A percentile compares a stretch with the other conserved stretches of the same genome.
These are phyloP conservation scores for Yamadazyma aaseri DNA, from an alignment of 1,139 yeast genomes.

Conservation along the genomic window DNA sequence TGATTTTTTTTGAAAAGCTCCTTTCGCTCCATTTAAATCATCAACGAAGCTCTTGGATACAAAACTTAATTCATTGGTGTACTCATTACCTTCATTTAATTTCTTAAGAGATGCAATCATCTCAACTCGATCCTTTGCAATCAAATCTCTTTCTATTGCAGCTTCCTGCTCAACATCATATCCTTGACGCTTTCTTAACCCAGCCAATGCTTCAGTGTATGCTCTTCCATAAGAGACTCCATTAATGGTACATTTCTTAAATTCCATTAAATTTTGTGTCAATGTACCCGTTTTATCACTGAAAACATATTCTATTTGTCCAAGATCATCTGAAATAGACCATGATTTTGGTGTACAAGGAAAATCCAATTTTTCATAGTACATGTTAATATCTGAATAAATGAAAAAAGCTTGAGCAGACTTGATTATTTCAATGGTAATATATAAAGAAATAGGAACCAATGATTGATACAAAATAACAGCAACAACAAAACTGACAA, in stretches of 20 bases:
- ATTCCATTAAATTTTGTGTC: conserved; percentile 62
- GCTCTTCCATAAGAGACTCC: conserved; percentile 58
- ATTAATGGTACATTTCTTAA: conserved; percentile 57
- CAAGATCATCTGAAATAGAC: conserved; percentile 63
- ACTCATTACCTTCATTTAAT: conserved; percentile 23
- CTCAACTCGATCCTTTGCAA: conserved; percentile 33
- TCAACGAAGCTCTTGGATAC: conserved; percentile 45
- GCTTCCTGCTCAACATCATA: conserved; percentile 51
- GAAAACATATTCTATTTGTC: conserved; percentile 62
- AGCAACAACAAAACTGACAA: conserved; percentile 51
- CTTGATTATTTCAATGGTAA: conserved; percentile 59
- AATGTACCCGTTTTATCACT: conserved; percentile 64
- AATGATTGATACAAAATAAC: conserved; percentile 56
- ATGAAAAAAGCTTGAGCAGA: conserved; percentile 59
- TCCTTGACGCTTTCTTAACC: conserved; percentile 56
- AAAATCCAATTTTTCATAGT: conserved; percentile 50
- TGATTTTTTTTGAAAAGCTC: conserved; percentile 31
- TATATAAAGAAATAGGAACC: conserved; percentile 60
- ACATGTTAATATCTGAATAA: conserved; percentile 51
- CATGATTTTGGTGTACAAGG: conserved; percentile 64
- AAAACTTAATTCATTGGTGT: conserved; percentile 46
- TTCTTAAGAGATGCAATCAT: conserved; percentile 35
- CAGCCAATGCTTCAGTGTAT: conserved; percentile 61
- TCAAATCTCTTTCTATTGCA: conserved; percentile 34
- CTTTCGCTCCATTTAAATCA: conserved; percentile 31